Conservation (phyloP, 805 yeast genomes). For the Saccharomycopsis selenospora region DNA sequence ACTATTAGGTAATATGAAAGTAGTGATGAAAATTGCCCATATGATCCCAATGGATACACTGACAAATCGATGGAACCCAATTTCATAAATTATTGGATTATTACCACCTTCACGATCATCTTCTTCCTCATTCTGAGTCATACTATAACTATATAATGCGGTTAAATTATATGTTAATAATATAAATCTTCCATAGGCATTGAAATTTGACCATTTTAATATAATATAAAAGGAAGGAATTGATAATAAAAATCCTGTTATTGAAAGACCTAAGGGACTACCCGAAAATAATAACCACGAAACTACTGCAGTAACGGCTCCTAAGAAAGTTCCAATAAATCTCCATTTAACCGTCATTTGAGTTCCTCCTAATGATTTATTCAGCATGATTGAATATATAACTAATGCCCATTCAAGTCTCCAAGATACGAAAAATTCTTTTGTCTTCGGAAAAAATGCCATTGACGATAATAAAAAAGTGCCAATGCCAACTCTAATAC, state of each 20-base stretch:
- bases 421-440: constrained; percentile 52
- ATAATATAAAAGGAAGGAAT: constrained; percentile 46
- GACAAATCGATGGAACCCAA: constrained; percentile 71
- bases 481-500: constrained; percentile 73
- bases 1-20: constrained; percentile 62
- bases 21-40: constrained; percentile 69
- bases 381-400: constrained; percentile 79
- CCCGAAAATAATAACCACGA: constrained; percentile 56
- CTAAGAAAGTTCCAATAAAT: constrained; percentile 66
- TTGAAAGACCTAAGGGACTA: constrained; percentile 44
- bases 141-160: constrained; percentile 65
- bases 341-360: constrained; percentile 71
- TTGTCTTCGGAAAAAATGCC: constrained; percentile 55
- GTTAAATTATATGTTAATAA: constrained; percentile 72
- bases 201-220: constrained; percentile 53
- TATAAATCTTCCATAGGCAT: constrained; percentile 61
- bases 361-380: constrained; percentile 78
- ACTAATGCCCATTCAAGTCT: constrained; percentile 81
- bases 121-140: constrained; percentile 50
- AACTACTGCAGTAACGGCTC: constrained; percentile 54
- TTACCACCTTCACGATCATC: constrained; percentile 60
- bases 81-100: constrained; percentile 58
- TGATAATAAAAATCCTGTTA: constrained; percentile 36
- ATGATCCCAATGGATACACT: constrained; percentile 67
- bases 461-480: constrained; percentile 57